Evolutionary conservation across 306 rosid genomes (phyloP), one percentile per base, ranked within the genome.

Genomic region (Inga oerstediana): DNA sequence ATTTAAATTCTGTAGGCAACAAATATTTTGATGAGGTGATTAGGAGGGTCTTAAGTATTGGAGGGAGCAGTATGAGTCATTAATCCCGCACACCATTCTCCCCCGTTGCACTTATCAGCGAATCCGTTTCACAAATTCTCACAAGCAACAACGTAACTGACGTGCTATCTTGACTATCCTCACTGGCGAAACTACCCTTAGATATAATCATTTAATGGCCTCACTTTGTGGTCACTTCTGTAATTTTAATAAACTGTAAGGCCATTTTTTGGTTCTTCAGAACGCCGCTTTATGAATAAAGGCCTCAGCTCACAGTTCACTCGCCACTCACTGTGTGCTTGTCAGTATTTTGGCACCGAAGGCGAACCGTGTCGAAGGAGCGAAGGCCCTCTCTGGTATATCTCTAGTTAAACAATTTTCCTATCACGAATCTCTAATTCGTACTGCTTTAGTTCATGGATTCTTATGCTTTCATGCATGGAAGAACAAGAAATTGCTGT

Each of bases 171-270:
- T 70, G 45, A 20, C 27, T 4, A 20, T 37, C 27, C 10, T 19
- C 13, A 45, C 4, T 8, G 83, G 49, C 83, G 48, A 35, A 67
- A 62, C 12, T 81, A 54, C 78, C 86, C 83, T 34, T 41, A 0
- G 8, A 3, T 4, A 0, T 64, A 13, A 24, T 15, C 4, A 3
- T 7, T 0, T 10, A 13, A 24, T 20, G 10, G 3, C 14, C 27
- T 30, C 37, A 12, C 3, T 3, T 19, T 2, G 22, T 43, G 19
- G 72, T 43, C 45, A 49, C 51, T 7, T 32, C 17, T 19, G 85
- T 85, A 74, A 77, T 77, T 85, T 69, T 6, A 0, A 3, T 0
- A 34, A 44, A 77, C 2, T 0, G 2, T 2, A 64, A 77, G 85
- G 83, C 22, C 22, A 14, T 64, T 78, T 35, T 45, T 1, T 0